Evolutionary conservation across 176 grass and related monocot species (phyloP).

Genomic region (Avena insularis): DNA sequence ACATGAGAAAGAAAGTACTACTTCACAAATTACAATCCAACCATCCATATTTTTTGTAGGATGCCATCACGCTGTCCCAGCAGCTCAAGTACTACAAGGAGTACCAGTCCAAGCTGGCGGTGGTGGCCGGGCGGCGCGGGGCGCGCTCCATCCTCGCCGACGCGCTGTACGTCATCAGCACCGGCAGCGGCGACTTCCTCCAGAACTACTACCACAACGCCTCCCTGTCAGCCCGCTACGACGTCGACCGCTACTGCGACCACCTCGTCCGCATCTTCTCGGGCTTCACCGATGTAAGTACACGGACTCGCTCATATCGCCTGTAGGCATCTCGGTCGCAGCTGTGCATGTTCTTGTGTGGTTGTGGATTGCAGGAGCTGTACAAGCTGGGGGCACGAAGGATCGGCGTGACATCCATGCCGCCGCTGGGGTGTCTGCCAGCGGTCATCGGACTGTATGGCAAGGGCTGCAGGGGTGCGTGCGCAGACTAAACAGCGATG

Average conservation of each 20-base stretch:
- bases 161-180: constrained; percentile 76
- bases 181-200: constrained; percentile 71
- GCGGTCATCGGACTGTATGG: constrained; percentile 65
- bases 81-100: constrained; percentile 79
- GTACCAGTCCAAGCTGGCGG: constrained; percentile 68
- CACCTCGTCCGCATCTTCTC: constrained; percentile 60
- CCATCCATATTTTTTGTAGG: constrained; percentile 33
- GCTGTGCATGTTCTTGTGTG: not conserved
- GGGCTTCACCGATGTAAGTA: constrained; percentile 55
- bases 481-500: constrained; percentile 60
- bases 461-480: constrained; percentile 51
- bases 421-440: constrained; percentile 85
- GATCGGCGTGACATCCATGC: constrained; percentile 72
- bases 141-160: constrained; percentile 58
- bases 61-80: constrained; percentile 70
- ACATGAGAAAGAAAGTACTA: not conserved
- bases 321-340: too few species aligned
- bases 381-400: constrained; percentile 59
- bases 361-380: not conserved
- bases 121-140: constrained; percentile 46
- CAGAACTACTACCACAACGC: constrained; percentile 95
- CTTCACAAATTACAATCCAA: not conserved
- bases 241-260: constrained; percentile 57
- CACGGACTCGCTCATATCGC: not conserved
- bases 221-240: constrained; percentile 51